Evolutionary conservation across 202 grass and related monocot species (phyloP), one percentile per base, ranked within the genome.

Genomic region (Alloteropsis angusta): DNA sequence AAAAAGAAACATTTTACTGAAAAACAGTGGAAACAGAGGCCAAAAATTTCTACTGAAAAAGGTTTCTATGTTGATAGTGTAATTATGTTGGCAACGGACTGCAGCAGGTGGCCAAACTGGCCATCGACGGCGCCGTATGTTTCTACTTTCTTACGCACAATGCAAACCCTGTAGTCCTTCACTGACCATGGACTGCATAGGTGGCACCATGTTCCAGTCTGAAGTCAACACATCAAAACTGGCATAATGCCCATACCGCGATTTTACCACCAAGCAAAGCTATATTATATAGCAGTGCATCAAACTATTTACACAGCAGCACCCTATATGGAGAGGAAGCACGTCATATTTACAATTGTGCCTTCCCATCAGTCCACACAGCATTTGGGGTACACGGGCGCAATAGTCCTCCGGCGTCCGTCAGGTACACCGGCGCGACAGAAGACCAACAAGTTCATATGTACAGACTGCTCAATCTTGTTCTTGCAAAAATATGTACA

Each of bases 291-390:
- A 14, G 37, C 22, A 32, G 21, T 70, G 53, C 54, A 70, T 41
- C 16, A 54, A 68, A 5, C 68, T 69, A 70, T 70, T 79, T 53
- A 83, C 37, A 18, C 30, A 59, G 13, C 10, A 28, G 19, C 22
- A 82, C 76, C 64, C 65, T 34, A 82, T 53, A 53, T 60, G 82
- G 66, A 50, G 72, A 85, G 82, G 72, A 85, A 89, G 66, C 82
- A 78, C 35, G 11, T 18, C 63, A 42, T 82, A 85, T 85, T 67
- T 89, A 74, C 82, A 85, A 67, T 82, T 81, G 82, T 71, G 59
- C 68, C 82, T 85, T 82, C 72, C 65, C 66, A 68, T 66, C 78
- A n/a, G n/a, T n/a, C n/a, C n/a, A n/a, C n/a, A 73, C 72, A 68
- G 42, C 50, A 54, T 77, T 67, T 15, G 25, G 23, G 16, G 34